These are phyloP conservation scores for Fusarium sterilihyphosum DNA, from an alignment of 2,329 filamentous ascomycete species.

Conservation along the genomic window DNA sequence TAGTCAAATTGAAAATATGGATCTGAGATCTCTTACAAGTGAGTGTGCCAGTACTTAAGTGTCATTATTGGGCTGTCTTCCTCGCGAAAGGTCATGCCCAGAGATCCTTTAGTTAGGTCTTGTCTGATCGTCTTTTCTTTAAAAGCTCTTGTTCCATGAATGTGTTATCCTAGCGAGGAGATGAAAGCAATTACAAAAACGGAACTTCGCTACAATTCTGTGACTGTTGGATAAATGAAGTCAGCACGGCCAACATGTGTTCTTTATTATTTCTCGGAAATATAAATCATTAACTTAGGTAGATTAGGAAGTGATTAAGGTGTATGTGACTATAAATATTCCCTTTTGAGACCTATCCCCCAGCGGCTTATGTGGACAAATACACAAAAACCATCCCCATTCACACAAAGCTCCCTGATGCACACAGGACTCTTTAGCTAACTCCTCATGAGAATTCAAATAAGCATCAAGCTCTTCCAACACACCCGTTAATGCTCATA, in stretches of 20 bases:
- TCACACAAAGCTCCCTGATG: not conserved
- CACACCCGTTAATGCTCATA: not conserved
- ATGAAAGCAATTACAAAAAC: not conserved
- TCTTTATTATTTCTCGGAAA: not conserved
- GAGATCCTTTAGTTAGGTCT: not conserved
- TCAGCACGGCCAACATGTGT: not conserved
- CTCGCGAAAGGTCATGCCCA: not conserved
- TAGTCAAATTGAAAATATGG: not conserved
- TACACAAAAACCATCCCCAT: not conserved
- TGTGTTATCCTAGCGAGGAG: not conserved
- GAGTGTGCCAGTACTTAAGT: not conserved
- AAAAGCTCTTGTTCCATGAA: not conserved
- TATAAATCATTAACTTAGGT: not conserved
- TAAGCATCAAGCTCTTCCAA: not conserved
- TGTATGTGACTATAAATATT: not conserved
- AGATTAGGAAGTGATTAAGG: not conserved
- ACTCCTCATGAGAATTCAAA: not conserved
- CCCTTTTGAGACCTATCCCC: not conserved
- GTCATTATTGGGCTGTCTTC: not conserved
- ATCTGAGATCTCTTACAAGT: not conserved
- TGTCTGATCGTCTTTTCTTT: not conserved
- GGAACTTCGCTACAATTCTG: not conserved
- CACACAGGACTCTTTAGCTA: not conserved
- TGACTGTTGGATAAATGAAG: not conserved
- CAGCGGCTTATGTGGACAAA: not conserved